Base-by-base conservation (phyloP, 2,329 filamentous ascomycete species). In the Aspergillus novoparasiticus region DNA sequence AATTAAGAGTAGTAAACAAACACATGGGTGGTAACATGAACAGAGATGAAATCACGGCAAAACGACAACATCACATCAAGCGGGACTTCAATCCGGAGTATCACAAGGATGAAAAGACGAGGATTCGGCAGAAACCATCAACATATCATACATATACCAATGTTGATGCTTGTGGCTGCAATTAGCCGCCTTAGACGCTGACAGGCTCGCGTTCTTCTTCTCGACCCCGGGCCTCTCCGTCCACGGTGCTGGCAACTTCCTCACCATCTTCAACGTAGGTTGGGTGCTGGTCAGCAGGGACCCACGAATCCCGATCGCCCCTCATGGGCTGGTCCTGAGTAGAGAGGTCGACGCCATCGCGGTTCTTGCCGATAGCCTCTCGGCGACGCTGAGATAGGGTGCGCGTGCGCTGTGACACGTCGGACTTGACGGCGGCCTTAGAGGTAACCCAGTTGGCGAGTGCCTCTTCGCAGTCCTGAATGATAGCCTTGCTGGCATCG, bases 391-490 rank as follows among this genome's bases (percentile, higher is more conserved):
- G 92, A 53, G 92, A 96, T 41, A 98, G 86, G 19, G 90, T 96
- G 70, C 94, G 92, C 46, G 94, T 89, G 64, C 95, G 92, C 21
- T 89, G 91, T 5, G 93, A 97, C 56, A 99, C 88, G 78, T 92
- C 94, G 68, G 94, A 90, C 61, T 86, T 90, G 70, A 99, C 93
- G 53, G 92, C 90, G 6, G 95, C 94, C 75, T 96, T 95, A 73
- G 93, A 90, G 62, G 89, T 87, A 45, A 98, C 93, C 95, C 95
- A 99, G 84, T 97, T 97, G 78, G 93, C 97, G 65, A 99, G 89
- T 1, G 95, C 87, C 76, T 98, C 94, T 81, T 99, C 95, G 79
- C 95, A 99, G 80, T 99, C 95, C 82, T 99, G 95, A 75, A 99
- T 98, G 80, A 99, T 98, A 68, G 87, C 94, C 83, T 97, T 98